Conservation (phyloP, 257 asterid species). For the Solanum bukasovii region DNA sequence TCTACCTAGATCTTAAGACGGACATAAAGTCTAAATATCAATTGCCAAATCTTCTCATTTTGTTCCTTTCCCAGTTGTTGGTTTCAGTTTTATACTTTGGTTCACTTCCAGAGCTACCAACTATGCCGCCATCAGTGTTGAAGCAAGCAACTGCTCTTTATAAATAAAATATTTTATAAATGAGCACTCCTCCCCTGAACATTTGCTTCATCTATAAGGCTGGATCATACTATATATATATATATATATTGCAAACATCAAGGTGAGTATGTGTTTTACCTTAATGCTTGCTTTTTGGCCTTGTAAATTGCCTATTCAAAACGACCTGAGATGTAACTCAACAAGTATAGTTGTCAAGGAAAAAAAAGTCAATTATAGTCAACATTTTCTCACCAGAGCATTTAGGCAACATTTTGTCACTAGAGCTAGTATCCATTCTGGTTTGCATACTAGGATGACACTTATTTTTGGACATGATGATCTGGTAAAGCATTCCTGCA, state of each 20-base stretch:
- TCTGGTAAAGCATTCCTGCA: too few relatives aligned
- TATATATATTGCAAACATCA: not conserved
- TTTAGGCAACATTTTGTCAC: not conserved
- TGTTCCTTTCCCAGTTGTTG: conserved; percentile 1
- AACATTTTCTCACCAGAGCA: not conserved
- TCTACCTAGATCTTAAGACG: not conserved
- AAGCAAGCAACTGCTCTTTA: not conserved
- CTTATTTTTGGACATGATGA: too few relatives aligned
- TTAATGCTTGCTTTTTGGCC: conserved; percentile 1
- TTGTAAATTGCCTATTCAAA: not conserved
- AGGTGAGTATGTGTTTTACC: not conserved
- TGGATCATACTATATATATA: not conserved
- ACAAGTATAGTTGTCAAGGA: not conserved
- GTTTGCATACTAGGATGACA: too few relatives aligned
- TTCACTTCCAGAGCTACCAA: not conserved
- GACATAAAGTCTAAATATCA: not conserved
- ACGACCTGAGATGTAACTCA: not conserved
- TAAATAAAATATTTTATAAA: not conserved
- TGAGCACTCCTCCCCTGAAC: not conserved
- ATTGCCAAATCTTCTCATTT: not conserved
- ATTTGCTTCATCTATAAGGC: not conserved
- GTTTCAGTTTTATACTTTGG: conserved; percentile 4
- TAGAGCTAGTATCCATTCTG: too few relatives aligned
- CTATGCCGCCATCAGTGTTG: not conserved
- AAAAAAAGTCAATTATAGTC: not conserved